Evolutionary conservation across 2,329 filamentous ascomycete species (phyloP), one percentile per base, ranked within the genome.

Genomic region (Apiospora saccharicola): DNA sequence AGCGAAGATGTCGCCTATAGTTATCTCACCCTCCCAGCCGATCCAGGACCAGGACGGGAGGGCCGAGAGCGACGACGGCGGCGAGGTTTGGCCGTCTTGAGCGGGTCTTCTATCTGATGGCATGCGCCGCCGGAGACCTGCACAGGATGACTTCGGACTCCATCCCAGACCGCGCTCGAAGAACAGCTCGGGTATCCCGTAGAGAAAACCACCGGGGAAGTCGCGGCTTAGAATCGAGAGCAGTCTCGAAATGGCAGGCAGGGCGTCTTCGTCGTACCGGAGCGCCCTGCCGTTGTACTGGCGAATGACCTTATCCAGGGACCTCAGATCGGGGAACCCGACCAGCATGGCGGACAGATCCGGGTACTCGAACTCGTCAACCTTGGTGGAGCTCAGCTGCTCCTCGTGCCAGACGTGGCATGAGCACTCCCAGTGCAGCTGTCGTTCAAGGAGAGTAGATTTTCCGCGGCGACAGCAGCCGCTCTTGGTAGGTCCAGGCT

Each of bases 1-100:
- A 24, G 24, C n/a, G 34, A n/a, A n/a, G n/a, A n/a, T n/a, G n/a
- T n/a, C n/a, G 24, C 53, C 24, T 13, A 37, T 61, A 6, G 53
- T 30, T 13, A 8, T 34, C 53, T 5, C 4, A 13, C 53, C 53
- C 34, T 61, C 24, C 53, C 53, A 61, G 1, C 24, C 53, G 53
- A 61, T 34, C 53, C 53, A 61, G 13, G 53, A 61, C 53, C 53
- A 61, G 53, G 53, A 61, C 34, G 53, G 53, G 4, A 61, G 53
- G 16, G 7, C 53, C 4, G 53, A 34, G 6, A 37, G 1, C 44
- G 44, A 46, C 14, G 14, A 22, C 19, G 44, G 19, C 16, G 26
- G 1, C 26, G 5, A 19, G 19, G 24, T 6, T 16, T 30, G 0
- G 13, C 5, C 26, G 14, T 61, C 26, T n/a, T 4, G 53, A 16